phyloP scores from a whole-genome alignment of 345 rosid species.

The Excoecaria agallocha region DNA sequence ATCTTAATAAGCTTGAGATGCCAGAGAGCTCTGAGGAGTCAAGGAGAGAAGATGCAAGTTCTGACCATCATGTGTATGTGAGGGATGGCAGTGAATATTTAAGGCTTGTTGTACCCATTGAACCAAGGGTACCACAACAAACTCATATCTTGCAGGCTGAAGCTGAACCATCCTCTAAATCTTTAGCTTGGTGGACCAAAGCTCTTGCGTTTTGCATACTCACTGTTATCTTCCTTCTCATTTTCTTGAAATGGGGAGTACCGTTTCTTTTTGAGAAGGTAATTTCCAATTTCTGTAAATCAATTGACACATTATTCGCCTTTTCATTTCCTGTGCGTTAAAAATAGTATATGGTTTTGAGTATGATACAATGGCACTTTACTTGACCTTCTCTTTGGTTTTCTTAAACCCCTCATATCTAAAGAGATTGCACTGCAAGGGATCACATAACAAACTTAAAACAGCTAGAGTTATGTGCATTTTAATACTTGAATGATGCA shows the following conservation, averaged over 20 bases:
- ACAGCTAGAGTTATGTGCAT: no score
- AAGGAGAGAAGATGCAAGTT: not conserved
- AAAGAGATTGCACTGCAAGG: not conserved
- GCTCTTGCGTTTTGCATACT: constrained; percentile 34
- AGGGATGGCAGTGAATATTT: constrained; percentile 69
- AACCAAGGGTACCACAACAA: constrained; percentile 37
- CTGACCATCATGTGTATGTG: constrained; percentile 13
- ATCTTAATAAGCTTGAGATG: constrained; percentile 1
- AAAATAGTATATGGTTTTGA: no score
- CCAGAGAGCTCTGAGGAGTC: constrained; percentile 8
- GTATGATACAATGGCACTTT: not conserved
- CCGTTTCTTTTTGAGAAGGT: constrained; percentile 82
- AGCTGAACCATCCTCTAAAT: constrained; percentile 21
- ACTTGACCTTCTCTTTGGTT: not conserved
- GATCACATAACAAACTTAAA: not conserved
- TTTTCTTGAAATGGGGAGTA: constrained; percentile 75
- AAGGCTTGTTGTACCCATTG: constrained; percentile 62
- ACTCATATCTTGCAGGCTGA: constrained; percentile 31
- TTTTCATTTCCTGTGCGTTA: not conserved
- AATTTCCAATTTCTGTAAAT: not conserved
- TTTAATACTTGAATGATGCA: no score
- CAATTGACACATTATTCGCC: not conserved
- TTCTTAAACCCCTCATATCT: not conserved
- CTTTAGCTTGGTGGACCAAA: constrained; percentile 66
- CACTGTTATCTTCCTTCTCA: constrained; percentile 30